phyloP scores from a whole-genome alignment of 2,329 filamentous ascomycete genomes.

The Fusarium sp. region DNA sequence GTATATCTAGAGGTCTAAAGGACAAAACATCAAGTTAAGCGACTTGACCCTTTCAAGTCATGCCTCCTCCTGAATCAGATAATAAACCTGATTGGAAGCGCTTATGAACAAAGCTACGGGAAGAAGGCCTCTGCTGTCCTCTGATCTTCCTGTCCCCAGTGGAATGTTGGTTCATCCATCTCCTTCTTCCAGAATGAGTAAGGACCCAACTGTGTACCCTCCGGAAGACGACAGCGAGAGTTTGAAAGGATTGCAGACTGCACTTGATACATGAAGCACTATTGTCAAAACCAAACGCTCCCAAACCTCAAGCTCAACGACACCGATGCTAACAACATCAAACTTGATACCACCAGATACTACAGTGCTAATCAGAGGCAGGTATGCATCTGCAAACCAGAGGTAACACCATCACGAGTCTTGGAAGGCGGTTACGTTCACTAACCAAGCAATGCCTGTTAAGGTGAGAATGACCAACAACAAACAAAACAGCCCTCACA shows the following conservation, averaged over 20 bases:
- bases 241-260: constrained; percentile 13
- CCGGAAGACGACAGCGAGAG: background rate
- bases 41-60: too few relatives aligned
- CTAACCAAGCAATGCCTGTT: too few relatives aligned
- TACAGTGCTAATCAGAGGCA: background rate
- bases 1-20: too few relatives aligned
- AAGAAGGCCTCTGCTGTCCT: background rate
- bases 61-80: background rate
- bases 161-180: background rate
- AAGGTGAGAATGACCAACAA: background rate
- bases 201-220: background rate
- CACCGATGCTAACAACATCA: constrained; percentile 14
- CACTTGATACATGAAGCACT: constrained; percentile 35
- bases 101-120: background rate
- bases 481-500: too few relatives aligned
- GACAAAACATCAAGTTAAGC: too few relatives aligned
- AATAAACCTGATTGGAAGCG: background rate
- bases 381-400: background rate
- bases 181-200: background rate
- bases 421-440: background rate
- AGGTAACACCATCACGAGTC: background rate
- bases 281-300: constrained; percentile 1
- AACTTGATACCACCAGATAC: background rate
- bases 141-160: background rate
- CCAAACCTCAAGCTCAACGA: background rate